Base-by-base conservation (phyloP, 2,329 filamentous ascomycete species). In the Cytospora chrysosperma region DNA sequence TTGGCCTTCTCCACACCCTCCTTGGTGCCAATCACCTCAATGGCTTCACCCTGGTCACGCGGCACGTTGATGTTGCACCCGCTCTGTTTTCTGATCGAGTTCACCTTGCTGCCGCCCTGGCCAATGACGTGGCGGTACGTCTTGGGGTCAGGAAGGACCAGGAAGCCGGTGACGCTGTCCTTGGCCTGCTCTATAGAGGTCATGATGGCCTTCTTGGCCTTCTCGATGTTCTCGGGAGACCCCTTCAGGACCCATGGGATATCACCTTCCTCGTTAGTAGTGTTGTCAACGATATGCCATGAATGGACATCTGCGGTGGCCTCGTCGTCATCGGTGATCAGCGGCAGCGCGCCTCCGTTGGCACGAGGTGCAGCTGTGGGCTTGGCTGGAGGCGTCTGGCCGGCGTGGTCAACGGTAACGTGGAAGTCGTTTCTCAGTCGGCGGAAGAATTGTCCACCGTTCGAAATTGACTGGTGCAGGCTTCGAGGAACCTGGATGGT, bases 11-110 rank as follows among this genome's bases (percentile, higher is more conserved):
- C 92, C 43, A 96, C 87, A 15, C 91, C 92, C 19, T 92, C 90
- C 72, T 85, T 85, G 61, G 83, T 85, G 47, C 95, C 95, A 40
- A 89, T 82, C 71, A 99, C 90, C 79, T 97, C 92, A 74, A 99
- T 97, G 4, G 94, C 92, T 76, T 97, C 93, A 56, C 85, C 83
- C 76, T 96, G 90, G 72, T 92, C 89, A 69, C 91, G 88, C 26
- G 95, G 95, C 49, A 99, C 94, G 68, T 93, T 93, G 74, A 99
- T 96, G 78, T 90, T 93, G 78, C 93, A 97, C 61, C 91, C 91
- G 58, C 93, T 97, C 81, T 95, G 88, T 79, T 92, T 92, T 70
- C 95, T 88, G 74, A 99, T 97, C 50, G 87, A 81, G 78, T 97
- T 97, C 75, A 99, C 96, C 77, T 94, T 94, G 75, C 87, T 90